Evolutionary conservation across 768 basidiomycete species (phyloP).

Genomic region (Suillus subalutaceus): DNA sequence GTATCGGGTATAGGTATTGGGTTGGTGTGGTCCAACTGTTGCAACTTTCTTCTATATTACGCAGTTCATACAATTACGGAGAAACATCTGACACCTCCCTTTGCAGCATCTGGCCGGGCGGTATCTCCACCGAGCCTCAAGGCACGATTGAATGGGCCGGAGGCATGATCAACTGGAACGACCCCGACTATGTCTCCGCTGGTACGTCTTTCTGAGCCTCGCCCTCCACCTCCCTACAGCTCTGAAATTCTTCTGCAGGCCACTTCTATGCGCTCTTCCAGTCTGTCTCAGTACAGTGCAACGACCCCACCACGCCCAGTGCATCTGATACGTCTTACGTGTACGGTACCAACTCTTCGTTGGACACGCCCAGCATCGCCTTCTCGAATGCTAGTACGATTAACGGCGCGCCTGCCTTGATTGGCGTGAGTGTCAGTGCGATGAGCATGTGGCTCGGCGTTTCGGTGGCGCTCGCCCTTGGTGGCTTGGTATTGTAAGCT

Average conservation of each 20-base stretch:
- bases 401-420: constrained; percentile 37
- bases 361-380: constrained; percentile 52
- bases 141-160: constrained; percentile 84
- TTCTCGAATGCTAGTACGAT: constrained; percentile 63
- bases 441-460: constrained; percentile 15
- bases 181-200: constrained; percentile 74
- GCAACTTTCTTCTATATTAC: constrained; percentile 4
- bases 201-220: constrained; percentile 37
- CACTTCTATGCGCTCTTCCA: constrained; percentile 72
- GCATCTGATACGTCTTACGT: constrained; percentile 63
- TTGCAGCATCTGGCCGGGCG: constrained; percentile 77
- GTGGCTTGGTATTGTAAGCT: constrained; percentile 25
- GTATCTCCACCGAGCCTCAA: constrained; percentile 56
- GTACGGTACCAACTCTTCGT: constrained; percentile 58
- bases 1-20: background rate
- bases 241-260: constrained; percentile 37
- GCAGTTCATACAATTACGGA: background rate
- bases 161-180: constrained; percentile 79
- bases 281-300: constrained; percentile 66
- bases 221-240: constrained; percentile 4
- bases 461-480: constrained; percentile 17
- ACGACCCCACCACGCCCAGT: constrained; percentile 46
- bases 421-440: constrained; percentile 14
- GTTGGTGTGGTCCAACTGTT: background rate
- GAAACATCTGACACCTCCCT: constrained; percentile 2